phyloP scores from a whole-genome alignment of 2,329 filamentous ascomycete genomes.

The Monilinia fructigena region DNA sequence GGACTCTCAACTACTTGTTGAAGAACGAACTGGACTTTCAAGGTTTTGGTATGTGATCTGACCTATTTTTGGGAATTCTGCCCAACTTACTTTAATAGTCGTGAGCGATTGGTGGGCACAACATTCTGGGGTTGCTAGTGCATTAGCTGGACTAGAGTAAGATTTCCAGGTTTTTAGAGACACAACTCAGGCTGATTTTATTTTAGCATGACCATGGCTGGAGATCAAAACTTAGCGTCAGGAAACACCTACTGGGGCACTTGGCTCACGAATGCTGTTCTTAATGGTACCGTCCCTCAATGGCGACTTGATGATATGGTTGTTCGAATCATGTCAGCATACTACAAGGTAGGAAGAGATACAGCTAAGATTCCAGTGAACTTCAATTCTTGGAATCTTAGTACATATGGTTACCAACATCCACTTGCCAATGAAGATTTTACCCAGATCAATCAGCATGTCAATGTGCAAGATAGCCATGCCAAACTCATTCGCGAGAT shows the following conservation, averaged over 20 bases:
- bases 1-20: constrained; percentile 70
- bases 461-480: constrained; percentile 78
- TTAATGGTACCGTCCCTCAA: constrained; percentile 86
- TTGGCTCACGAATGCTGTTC: constrained; percentile 80
- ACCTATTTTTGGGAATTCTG: neutral
- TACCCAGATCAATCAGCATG: constrained; percentile 72
- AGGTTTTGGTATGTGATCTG: constrained; percentile 53
- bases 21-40: constrained; percentile 81
- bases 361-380: constrained; percentile 54
- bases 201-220: constrained; percentile 75
- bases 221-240: constrained; percentile 73
- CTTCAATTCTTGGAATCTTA: constrained; percentile 83
- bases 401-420: constrained; percentile 71
- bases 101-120: constrained; percentile 79
- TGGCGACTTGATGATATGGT: constrained; percentile 92
- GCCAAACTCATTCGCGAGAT: constrained; percentile 71
- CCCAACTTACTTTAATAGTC: constrained; percentile 43
- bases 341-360: constrained; percentile 58
- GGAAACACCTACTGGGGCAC: constrained; percentile 66
- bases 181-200: neutral
- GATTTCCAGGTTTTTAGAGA: neutral
- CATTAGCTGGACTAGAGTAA: constrained; percentile 66
- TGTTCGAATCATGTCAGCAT: constrained; percentile 73
- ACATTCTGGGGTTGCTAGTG: constrained; percentile 64
- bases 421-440: constrained; percentile 60